Evolutionary conservation across 225 moss, liverwort and hornwort genomes (phyloP).

Genomic region (Bryum argenteum): DNA sequence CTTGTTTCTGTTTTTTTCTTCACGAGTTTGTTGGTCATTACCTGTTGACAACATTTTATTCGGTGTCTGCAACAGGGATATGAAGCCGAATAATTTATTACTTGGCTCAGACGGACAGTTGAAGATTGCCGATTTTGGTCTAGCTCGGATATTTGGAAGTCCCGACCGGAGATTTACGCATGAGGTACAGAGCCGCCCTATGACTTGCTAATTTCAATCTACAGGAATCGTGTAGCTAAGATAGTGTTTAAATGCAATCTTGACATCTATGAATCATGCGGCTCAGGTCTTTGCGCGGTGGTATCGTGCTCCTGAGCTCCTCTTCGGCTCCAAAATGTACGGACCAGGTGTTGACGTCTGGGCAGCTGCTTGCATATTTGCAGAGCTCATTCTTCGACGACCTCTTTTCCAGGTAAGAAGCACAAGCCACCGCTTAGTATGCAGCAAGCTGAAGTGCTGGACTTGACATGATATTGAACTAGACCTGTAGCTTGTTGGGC

Average conservation of each 20-base stretch:
- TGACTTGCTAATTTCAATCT: not conserved
- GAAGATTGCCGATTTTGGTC: slow-evolving; percentile 96
- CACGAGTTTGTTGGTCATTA: not conserved
- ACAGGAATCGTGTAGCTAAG: not conserved
- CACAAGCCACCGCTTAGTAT: slow-evolving; percentile 8
- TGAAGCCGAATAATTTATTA: slow-evolving; percentile 98
- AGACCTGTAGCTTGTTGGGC: slow-evolving; percentile 2
- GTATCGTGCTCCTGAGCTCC: slow-evolving; percentile 96
- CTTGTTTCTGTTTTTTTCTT: not conserved
- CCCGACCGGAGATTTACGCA: slow-evolving; percentile 97
- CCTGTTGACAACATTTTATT: slow-evolving; percentile 11
- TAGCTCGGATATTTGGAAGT: slow-evolving; percentile 98
- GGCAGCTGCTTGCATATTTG: slow-evolving; percentile 99
- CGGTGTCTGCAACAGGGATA: slow-evolving; percentile 64
- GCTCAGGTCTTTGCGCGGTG: slow-evolving; percentile 95
- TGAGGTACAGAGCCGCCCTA: slow-evolving; percentile 54
- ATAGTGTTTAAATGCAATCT: not conserved
- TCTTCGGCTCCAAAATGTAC: slow-evolving; percentile 96
- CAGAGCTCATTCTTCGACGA: slow-evolving; percentile 93
- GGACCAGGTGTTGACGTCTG: slow-evolving; percentile 96
- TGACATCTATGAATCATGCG: slow-evolving; percentile 27
- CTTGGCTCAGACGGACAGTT: slow-evolving; percentile 90
- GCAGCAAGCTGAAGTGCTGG: not conserved
- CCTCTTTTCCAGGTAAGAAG: slow-evolving; percentile 81
- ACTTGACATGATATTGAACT: not conserved